These are phyloP conservation scores for Pueraria montana DNA, from an alignment of 306 rosid species.

Conservation along the genomic window DNA sequence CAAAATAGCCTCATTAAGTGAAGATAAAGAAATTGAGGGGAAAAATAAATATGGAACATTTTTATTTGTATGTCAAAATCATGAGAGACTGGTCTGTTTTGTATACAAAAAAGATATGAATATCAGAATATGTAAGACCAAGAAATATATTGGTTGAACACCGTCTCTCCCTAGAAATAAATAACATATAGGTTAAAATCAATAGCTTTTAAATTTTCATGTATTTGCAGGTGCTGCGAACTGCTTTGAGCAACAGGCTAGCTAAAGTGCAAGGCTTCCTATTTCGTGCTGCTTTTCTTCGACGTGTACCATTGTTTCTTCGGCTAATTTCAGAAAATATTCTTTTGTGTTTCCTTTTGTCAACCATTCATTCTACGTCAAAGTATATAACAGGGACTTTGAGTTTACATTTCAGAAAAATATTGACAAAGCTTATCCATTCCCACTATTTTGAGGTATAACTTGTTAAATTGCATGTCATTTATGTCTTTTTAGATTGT, in stretches of 20 bases:
- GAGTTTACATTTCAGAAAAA: constrained; percentile 94
- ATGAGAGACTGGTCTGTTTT: constrained; percentile 1
- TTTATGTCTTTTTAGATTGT: constrained; percentile 18
- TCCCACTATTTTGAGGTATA: constrained; percentile 95
- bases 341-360: constrained; percentile 86
- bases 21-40: constrained; percentile 19
- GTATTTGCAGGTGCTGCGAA: constrained; percentile 81
- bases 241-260: constrained; percentile 97
- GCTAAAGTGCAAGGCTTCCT: constrained; percentile 99
- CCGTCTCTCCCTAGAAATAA: neutral
- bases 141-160: constrained; percentile 3
- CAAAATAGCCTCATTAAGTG: constrained; percentile 15
- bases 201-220: constrained; percentile 34
- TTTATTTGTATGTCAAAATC: constrained; percentile 35
- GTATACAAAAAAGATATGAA: neutral
- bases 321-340: constrained; percentile 91
- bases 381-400: constrained; percentile 90
- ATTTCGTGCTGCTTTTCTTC: constrained; percentile 99
- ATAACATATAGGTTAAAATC: constrained; percentile 11
- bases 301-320: constrained; percentile 89
- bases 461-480: constrained; percentile 27
- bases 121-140: neutral
- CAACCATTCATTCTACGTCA: constrained; percentile 89
- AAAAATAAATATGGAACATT: neutral
- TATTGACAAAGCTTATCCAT: constrained; percentile 90